These are phyloP conservation scores for Saccharomycopsis phalli DNA, from an alignment of 1,139 yeast species.

Conservation along the genomic window DNA sequence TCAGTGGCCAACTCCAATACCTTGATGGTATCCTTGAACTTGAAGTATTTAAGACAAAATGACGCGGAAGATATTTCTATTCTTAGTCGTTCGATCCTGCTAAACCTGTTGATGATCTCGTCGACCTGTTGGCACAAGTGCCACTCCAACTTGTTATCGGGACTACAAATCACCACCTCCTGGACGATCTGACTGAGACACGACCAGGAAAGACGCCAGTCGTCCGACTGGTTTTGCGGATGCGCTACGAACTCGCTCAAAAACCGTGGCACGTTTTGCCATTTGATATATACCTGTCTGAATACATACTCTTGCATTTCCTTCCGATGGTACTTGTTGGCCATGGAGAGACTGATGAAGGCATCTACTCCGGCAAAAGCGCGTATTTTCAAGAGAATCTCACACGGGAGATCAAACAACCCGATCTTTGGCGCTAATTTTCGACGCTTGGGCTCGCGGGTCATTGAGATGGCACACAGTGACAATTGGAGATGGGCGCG, in stretches of 20 bases:
- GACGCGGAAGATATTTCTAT: slow-evolving; percentile 12
- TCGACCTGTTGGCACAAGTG: background rate
- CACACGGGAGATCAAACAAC: slow-evolving; percentile 3
- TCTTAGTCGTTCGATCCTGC: background rate
- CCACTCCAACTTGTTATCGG: slow-evolving; percentile 10
- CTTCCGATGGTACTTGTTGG: slow-evolving; percentile 1
- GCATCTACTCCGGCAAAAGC: too few relatives aligned
- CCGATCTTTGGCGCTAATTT: too few relatives aligned
- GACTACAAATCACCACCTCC: background rate
- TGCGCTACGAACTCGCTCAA: background rate
- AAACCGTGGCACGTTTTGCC: slow-evolving; percentile 4
- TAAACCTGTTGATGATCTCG: slow-evolving; percentile 1
- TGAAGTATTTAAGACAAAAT: slow-evolving; percentile 14
- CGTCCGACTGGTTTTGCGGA: background rate
- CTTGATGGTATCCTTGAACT: slow-evolving; percentile 5
- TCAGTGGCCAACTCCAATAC: slow-evolving; percentile 8
- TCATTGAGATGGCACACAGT: too few relatives aligned
- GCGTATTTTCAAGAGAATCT: too few relatives aligned
- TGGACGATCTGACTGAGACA: background rate
- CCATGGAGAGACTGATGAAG: slow-evolving; percentile 1
- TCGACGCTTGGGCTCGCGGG: too few relatives aligned
- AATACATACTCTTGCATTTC: slow-evolving; percentile 4
- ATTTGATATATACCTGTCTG: background rate
- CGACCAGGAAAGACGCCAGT: background rate
- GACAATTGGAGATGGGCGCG: too few relatives aligned